Evolutionary conservation across 2,329 filamentous ascomycete species (phyloP).

Genomic region (Phaeosphaeriaceae sp.): DNA sequence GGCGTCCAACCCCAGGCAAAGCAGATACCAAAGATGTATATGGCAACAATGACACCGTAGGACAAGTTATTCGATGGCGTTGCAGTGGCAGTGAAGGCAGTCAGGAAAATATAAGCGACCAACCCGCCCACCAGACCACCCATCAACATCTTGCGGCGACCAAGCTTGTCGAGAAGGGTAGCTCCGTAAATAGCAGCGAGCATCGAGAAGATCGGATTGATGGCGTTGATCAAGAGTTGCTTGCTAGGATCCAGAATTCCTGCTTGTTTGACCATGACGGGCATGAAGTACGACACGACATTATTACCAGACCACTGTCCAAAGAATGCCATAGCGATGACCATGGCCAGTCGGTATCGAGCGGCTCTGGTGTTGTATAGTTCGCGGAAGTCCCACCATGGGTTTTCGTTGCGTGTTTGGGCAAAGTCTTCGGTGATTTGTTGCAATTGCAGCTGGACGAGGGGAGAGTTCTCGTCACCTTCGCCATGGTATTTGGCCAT

Average conservation of each 20-base stretch:
- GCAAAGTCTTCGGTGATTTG: slow-evolving; percentile 46
- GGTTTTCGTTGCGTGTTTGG: slow-evolving; percentile 36
- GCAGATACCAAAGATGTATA: slow-evolving; percentile 51
- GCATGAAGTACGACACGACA: slow-evolving; percentile 43
- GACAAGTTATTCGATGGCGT: slow-evolving; percentile 33
- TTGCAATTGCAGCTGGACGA: slow-evolving; percentile 46
- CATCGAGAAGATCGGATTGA: slow-evolving; percentile 50
- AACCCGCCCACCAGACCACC: slow-evolving; percentile 45
- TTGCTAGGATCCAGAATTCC: slow-evolving; percentile 46
- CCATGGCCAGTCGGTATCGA: slow-evolving; percentile 46
- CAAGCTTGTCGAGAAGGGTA: slow-evolving; percentile 42
- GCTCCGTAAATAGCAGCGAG: slow-evolving; percentile 49
- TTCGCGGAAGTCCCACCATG: slow-evolving; percentile 46
- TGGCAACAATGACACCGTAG: slow-evolving; percentile 50
- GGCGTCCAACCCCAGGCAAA: slow-evolving; percentile 52
- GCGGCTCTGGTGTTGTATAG: slow-evolving; percentile 40
- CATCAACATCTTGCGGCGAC: slow-evolving; percentile 47
- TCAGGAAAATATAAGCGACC: slow-evolving; percentile 44
- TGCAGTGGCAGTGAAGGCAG: slow-evolving; percentile 45
- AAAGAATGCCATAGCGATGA: slow-evolving; percentile 52
- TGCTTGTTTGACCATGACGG: slow-evolving; percentile 44
- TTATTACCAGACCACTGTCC: slow-evolving; percentile 52
- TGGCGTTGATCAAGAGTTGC: slow-evolving; percentile 51
- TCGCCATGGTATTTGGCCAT: slow-evolving; percentile 66
- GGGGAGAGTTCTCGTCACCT: slow-evolving; percentile 46